Conservation (phyloP, 2,329 filamentous ascomycete genomes). For the Stemphylium vesicarium region DNA sequence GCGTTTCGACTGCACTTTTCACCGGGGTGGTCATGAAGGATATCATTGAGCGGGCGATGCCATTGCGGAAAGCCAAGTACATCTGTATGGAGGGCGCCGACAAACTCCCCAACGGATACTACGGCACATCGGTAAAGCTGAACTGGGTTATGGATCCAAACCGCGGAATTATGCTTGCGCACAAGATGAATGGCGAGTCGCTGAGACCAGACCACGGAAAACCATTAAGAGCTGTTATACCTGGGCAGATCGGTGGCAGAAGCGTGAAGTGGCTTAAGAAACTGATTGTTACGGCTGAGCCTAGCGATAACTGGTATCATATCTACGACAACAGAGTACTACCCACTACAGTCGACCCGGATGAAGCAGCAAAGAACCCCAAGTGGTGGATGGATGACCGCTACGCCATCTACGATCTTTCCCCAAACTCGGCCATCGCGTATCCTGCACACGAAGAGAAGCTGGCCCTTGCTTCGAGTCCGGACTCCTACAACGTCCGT, state of each 20-base stretch:
- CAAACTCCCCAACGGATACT: constrained; percentile 84
- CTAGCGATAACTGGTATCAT: constrained; percentile 94
- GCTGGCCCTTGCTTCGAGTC: constrained; percentile 58
- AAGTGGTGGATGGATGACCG: constrained; percentile 87
- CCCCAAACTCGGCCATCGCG: constrained; percentile 81
- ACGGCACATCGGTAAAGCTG: constrained; percentile 85
- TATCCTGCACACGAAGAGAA: constrained; percentile 80
- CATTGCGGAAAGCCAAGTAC: constrained; percentile 74
- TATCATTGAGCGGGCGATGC: constrained; percentile 71
- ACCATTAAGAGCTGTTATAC: constrained; percentile 81
- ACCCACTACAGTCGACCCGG: constrained; percentile 83
- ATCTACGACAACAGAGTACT: constrained; percentile 92
- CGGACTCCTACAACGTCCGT: constrained; percentile 66
- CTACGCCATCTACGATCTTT: constrained; percentile 92
- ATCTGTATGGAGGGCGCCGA: constrained; percentile 93
- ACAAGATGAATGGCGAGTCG: constrained; percentile 87
- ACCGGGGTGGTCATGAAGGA: constrained; percentile 81
- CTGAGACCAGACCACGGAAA: constrained; percentile 85
- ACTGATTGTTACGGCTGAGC: constrained; percentile 76
- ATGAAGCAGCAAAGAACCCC: constrained; percentile 74
- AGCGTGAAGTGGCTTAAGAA: constrained; percentile 93
- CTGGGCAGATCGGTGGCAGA: constrained; percentile 88
- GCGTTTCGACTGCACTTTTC: constrained; percentile 85
- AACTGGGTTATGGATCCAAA: constrained; percentile 88
- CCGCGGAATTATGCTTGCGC: constrained; percentile 82